Evolutionary conservation across 768 basidiomycete genomes (phyloP).

Genomic region (Mycena filopes): DNA sequence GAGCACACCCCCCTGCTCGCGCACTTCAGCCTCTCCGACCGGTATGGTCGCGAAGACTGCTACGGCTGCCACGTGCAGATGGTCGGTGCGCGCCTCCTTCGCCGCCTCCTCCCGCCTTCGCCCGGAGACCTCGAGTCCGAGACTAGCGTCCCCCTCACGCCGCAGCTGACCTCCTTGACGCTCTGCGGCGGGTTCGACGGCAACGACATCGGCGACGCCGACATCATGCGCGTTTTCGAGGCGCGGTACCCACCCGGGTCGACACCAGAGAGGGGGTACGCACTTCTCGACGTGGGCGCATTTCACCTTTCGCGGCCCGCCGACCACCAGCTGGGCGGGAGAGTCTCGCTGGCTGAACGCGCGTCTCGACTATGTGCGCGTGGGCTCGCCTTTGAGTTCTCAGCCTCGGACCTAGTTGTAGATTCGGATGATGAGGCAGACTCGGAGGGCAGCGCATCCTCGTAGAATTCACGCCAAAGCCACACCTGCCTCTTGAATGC

Average conservation of each 20-base stretch:
- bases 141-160: neutral
- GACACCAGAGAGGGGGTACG: neutral
- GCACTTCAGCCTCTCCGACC: constrained; percentile 8
- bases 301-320: constrained; percentile 16
- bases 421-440: too few species aligned
- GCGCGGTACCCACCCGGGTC: neutral
- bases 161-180: constrained; percentile 9
- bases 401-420: constrained; percentile 5
- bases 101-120: constrained; percentile 2
- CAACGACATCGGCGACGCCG: constrained; percentile 15
- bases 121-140: neutral
- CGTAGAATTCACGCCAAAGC: too few species aligned
- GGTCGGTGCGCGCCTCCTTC: constrained; percentile 9
- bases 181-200: constrained; percentile 24
- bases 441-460: too few species aligned
- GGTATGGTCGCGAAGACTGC: neutral
- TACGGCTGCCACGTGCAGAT: neutral
- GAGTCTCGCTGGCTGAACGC: constrained; percentile 6
- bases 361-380: neutral
- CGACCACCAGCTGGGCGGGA: constrained; percentile 6
- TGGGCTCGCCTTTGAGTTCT: constrained; percentile 10
- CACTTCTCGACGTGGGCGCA: constrained; percentile 4
- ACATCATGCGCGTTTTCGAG: constrained; percentile 18
- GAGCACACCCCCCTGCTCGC: constrained; percentile 14
- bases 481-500: too few species aligned